Base-by-base conservation (phyloP, 2,329 filamentous ascomycete genomes). In the Fusarium secorum region DNA sequence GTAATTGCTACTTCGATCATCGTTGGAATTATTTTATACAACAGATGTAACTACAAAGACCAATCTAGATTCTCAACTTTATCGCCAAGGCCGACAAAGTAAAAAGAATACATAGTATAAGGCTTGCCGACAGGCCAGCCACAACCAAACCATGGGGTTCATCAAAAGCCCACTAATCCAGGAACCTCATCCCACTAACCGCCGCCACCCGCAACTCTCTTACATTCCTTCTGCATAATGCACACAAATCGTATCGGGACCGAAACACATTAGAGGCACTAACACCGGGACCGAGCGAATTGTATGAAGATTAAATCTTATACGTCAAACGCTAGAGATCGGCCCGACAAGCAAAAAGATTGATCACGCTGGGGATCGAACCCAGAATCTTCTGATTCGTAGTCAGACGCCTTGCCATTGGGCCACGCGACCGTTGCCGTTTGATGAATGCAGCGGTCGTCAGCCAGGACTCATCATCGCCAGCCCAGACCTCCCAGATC, bases 331-430 rank as follows among this genome's bases (percentile, higher is more conserved):
- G 7, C 18, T 30, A 24, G 17, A 20, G 28, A 38, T 13, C 18
- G 11, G 22, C 26, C 13, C 18, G 17, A 20, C 7, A 17, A 2
- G 14, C 11, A 38, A 64, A 64, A 65, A 64, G 18, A 22, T 18
- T 72, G 70, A 72, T 71, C 70, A 71, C 67, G 70, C 57, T 60
- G 60, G 76, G 76, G 76, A 70, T 77, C 75, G 76, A 77, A 77
- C 76, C 76, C 74, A 75, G 69, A 74, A 77, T 77, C 76, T 77
- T 74, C 76, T 77, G 76, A 77, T 77, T 77, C 76, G 76, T 77
- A 77, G 76, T 76, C 75, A 77, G 76, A 77, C 75, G 75, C 76
- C 75, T 76, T 77, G 75, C 76, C 75, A 77, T 77, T 77, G 71
- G 74, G 74, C 74, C 74, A 76, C 74, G 74, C 65, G 65, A 72